Evolutionary conservation across 2,329 filamentous ascomycete genomes (phyloP).

Genomic region (Colletotrichum acutatum): DNA sequence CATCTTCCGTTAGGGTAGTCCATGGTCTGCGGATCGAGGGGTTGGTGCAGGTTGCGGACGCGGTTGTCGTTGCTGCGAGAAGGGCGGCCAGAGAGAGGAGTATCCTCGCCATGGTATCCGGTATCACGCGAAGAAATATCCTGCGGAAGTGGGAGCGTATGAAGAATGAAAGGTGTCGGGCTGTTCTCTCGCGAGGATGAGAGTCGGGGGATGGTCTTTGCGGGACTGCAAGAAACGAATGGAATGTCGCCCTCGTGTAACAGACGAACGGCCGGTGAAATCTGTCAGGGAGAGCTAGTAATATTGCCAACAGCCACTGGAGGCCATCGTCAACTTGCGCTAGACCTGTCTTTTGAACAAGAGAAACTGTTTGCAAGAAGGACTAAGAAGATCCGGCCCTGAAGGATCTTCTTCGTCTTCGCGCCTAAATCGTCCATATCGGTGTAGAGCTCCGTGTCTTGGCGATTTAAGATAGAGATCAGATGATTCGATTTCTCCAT

Average conservation of each 20-base stretch:
- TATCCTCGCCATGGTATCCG: background rate
- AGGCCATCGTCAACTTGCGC: background rate
- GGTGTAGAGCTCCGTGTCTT: background rate
- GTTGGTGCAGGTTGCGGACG: background rate
- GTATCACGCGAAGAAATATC: background rate
- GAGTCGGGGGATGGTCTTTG: no score
- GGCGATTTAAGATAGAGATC: background rate
- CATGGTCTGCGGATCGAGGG: no score
- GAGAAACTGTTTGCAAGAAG: no score
- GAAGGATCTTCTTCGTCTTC: no score
- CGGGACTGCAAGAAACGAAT: no score
- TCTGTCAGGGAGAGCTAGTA: no score
- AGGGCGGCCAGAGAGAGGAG: background rate
- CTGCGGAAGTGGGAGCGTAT: no score
- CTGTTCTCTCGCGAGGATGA: rapidly evolving
- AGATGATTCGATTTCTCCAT: no score
- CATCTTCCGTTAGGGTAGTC: no score
- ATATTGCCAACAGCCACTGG: background rate
- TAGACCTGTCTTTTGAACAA: background rate
- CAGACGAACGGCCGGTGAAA: no score
- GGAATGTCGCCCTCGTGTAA: no score
- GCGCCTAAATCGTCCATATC: background rate
- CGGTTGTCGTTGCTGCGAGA: background rate
- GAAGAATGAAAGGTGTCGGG: no score
- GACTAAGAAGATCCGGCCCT: background rate